Evolutionary conservation across 2,329 filamentous ascomycete species (phyloP).

Genomic region (Fusarium caatingaense): DNA sequence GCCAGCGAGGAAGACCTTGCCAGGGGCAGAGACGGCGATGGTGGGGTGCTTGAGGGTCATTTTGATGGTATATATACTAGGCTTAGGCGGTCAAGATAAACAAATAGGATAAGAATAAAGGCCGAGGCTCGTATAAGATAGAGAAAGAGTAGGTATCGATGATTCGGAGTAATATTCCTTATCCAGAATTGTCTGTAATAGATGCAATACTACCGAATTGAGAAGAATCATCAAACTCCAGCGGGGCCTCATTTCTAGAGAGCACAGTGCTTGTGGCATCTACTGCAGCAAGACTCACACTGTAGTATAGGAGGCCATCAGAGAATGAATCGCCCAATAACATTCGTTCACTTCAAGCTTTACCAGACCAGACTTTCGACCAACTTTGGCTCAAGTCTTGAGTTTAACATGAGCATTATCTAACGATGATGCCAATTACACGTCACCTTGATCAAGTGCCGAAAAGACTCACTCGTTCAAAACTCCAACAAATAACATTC

Average conservation of each 20-base stretch:
- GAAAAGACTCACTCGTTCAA: not conserved
- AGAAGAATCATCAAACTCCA: slow-evolving; percentile 37
- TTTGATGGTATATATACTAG: slow-evolving; percentile 9
- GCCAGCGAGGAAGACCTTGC: slow-evolving; percentile 94
- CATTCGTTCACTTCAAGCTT: not conserved
- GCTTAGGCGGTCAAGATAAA: not conserved
- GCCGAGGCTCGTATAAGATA: no score
- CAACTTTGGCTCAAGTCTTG: not conserved
- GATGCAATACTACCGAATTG: not conserved
- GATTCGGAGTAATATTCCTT: slow-evolving; percentile 32
- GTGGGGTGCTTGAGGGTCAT: slow-evolving; percentile 50
- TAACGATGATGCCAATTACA: slow-evolving; percentile 28
- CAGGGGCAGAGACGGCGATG: slow-evolving; percentile 84
- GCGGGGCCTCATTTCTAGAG: slow-evolving; percentile 40
- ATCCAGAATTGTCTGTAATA: slow-evolving; percentile 23
- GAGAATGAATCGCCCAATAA: slow-evolving; percentile 14
- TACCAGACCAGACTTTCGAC: slow-evolving; percentile 10
- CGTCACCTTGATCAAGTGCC: slow-evolving; percentile 8
- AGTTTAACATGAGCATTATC: not conserved
- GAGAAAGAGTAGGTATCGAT: not conserved
- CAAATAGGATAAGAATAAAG: not conserved
- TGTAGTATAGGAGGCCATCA: slow-evolving; percentile 18
- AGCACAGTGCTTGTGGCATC: slow-evolving; percentile 33
- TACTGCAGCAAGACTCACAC: slow-evolving; percentile 6
- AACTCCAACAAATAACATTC: not conserved